phyloP scores from a whole-genome alignment of 768 basidiomycete species.

The Polyporus arcularius region DNA sequence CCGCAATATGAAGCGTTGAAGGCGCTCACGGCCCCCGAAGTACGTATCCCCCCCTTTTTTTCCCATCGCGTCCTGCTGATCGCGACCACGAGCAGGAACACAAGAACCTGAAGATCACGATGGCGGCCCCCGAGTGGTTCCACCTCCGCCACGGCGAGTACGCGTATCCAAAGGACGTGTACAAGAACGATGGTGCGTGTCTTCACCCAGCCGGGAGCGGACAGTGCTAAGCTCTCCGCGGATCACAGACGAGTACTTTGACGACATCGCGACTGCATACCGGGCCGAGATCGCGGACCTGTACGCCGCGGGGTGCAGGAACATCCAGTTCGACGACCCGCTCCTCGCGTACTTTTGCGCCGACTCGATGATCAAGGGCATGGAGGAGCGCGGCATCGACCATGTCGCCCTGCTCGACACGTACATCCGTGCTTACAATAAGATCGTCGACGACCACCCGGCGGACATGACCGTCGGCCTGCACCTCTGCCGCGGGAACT shows the following conservation, averaged over 20 bases:
- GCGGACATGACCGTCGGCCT: constrained; percentile 55
- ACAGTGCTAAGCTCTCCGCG: background rate
- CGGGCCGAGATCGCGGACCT: constrained; percentile 45
- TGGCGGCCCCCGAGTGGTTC: constrained; percentile 74
- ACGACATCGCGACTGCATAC: constrained; percentile 49
- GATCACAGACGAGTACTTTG: constrained; percentile 45
- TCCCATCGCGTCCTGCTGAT: background rate
- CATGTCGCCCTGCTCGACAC: constrained; percentile 64
- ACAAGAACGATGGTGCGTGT: constrained; percentile 55
- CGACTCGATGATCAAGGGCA: constrained; percentile 52
- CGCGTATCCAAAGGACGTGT: constrained; percentile 60
- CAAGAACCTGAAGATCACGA: constrained; percentile 66
- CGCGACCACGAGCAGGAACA: constrained; percentile 48
- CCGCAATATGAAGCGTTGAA: constrained; percentile 66
- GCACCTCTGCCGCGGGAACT: constrained; percentile 59
- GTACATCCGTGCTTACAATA: constrained; percentile 64
- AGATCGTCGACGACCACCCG: constrained; percentile 53
- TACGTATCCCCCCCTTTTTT: constrained; percentile 22
- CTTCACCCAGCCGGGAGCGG: constrained; percentile 19
- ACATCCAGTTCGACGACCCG: constrained; percentile 50
- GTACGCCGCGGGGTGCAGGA: constrained; percentile 45
- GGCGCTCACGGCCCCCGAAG: constrained; percentile 55
- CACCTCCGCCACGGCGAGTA: constrained; percentile 67
- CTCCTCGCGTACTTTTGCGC: constrained; percentile 65
- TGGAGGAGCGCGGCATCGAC: constrained; percentile 63